phyloP scores from a whole-genome alignment of 2,329 filamentous ascomycete genomes.

The Colletotrichum magnum region DNA sequence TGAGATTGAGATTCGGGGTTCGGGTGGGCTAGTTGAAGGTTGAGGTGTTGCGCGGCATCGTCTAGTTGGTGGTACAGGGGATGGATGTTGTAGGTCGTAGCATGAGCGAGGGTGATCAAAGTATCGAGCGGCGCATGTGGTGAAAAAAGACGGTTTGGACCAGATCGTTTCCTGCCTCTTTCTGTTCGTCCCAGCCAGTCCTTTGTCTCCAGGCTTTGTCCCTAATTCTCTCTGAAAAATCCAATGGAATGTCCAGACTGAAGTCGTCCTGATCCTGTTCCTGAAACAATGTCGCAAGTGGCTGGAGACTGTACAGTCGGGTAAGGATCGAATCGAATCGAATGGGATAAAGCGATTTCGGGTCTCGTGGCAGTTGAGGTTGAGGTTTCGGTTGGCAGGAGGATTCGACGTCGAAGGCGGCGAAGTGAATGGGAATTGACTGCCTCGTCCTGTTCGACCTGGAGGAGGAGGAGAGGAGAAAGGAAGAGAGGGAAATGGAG shows the following conservation, averaged over 20 bases:
- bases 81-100: slow-evolving; percentile 13
- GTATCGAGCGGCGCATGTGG: background rate
- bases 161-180: slow-evolving; percentile 23
- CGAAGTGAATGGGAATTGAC: slow-evolving; percentile 18
- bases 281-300: slow-evolving; percentile 36
- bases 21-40: slow-evolving; percentile 19
- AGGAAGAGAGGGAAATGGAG: slow-evolving; percentile 26
- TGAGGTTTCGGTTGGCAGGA: background rate
- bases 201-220: background rate
- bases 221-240: background rate
- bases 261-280: slow-evolving; percentile 9
- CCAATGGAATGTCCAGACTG: slow-evolving; percentile 17
- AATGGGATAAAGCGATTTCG: slow-evolving; percentile 1
- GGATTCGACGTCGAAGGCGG: slow-evolving; percentile 5
- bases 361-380: background rate
- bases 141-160: background rate
- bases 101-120: slow-evolving; percentile 30
- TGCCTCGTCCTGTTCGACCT: slow-evolving; percentile 34
- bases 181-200: background rate
- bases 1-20: slow-evolving; percentile 2
- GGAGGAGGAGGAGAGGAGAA: slow-evolving; percentile 27
- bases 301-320: slow-evolving; percentile 10
- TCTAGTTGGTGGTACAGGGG: slow-evolving; percentile 14
- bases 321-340: slow-evolving; percentile 10
- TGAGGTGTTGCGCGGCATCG: slow-evolving; percentile 31